Evolutionary conservation across 2,329 filamentous ascomycete genomes (phyloP).

Genomic region (Knufia fluminis): DNA sequence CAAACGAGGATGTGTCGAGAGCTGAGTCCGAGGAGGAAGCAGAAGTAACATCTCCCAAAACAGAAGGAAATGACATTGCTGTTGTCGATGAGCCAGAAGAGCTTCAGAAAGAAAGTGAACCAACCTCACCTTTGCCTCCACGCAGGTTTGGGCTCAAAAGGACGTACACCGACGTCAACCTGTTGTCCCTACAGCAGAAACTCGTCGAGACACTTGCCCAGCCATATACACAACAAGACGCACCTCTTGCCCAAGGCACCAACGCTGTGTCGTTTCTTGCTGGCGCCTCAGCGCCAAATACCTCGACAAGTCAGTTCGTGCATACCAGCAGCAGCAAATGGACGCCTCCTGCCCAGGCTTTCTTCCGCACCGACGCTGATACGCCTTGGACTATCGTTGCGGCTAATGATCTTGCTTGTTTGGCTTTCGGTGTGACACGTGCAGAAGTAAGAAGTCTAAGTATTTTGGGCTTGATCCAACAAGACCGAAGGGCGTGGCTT

Average conservation of each 20-base stretch:
- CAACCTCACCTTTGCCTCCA: conserved; percentile 39
- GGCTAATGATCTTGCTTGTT: conserved; percentile 89
- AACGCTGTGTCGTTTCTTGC: conserved; percentile 27
- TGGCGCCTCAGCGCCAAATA: conserved; percentile 8
- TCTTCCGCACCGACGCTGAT: conserved; percentile 89
- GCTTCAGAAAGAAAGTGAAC: conserved; percentile 9
- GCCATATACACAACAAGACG: conserved; percentile 58
- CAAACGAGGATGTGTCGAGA: conserved; percentile 37
- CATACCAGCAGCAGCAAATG: conserved; percentile 86
- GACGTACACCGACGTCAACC: conserved; percentile 75
- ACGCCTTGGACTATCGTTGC: conserved; percentile 93
- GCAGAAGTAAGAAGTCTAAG: conserved; percentile 90
- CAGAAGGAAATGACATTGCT: background rate
- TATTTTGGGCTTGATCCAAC: conserved; percentile 87
- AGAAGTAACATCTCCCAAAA: background rate
- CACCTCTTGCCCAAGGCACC: conserved; percentile 29
- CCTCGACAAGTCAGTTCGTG: conserved; percentile 40
- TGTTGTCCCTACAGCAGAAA: conserved; percentile 67
- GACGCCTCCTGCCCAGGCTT: conserved; percentile 85
- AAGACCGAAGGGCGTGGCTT: conserved; percentile 81
- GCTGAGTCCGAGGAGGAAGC: conserved; percentile 6
- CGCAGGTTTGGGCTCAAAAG: conserved; percentile 66
- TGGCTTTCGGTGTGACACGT: conserved; percentile 98
- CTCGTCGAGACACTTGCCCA: conserved; percentile 77
- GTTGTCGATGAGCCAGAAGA: conserved; percentile 8